Evolutionary conservation across 1,139 yeast species (phyloP), one percentile per base, ranked within the genome.

Genomic region (Magnusiomyces fungicola): DNA sequence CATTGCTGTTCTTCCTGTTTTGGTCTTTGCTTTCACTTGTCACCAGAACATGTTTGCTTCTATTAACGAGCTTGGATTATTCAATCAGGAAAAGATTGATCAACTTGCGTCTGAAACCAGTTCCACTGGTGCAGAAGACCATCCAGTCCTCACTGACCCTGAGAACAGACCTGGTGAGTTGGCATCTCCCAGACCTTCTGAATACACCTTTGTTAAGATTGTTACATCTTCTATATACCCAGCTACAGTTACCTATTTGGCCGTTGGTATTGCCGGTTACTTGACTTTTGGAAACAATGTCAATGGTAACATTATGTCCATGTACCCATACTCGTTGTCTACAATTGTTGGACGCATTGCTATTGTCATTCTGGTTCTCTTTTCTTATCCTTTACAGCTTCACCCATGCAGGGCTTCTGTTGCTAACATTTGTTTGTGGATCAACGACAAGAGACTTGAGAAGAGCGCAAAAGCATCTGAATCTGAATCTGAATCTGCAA

Each of bases 11-110:
- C 79, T 92, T 60, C 95, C 96, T n/a, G 84, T 92, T 56, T 79
- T 92, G 51, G 85, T 92, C 18, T 88, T 94, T 70, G 97, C 97
- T 2, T 94, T 80, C 66, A 90, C 97, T 0, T 95, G 97, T 55
- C 95, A 92, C 57, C 97, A 92, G 70, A 92, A 71, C 58, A 84
- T 92, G 81, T 90, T 86, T 66, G 83, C 96, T 9, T 85, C 90
- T 49, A 78, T 89, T 60, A 87, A 89, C 62, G 99, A 92, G 68
- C 72, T 92, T 10, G 45, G 22, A 2, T 14, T 34, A 18, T 46
- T 68, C 69, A 45, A 77, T 78, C 55, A 81, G 80, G 56, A 68
- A 82, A 0, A 65, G 81, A 52, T 18, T 5, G 9, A 18, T 9
- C 5, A 34, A 5, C 23, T 6, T 7, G 21, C 6, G 5, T 5